Evolutionary conservation across 139 green algal genomes (phyloP), one percentile per base, ranked within the genome.

Genomic region (Choricystis sp.): DNA sequence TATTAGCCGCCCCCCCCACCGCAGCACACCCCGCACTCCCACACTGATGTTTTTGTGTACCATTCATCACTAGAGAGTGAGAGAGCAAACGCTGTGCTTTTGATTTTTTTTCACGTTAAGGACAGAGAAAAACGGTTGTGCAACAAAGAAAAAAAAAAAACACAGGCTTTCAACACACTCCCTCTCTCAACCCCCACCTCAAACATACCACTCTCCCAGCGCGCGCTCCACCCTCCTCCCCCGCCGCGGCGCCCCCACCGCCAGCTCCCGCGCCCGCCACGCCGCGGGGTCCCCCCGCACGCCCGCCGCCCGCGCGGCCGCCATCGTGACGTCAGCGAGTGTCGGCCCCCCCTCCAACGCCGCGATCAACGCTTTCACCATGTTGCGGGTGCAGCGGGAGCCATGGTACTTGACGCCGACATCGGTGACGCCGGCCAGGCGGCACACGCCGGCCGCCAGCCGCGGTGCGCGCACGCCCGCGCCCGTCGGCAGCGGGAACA

Each of bases 321-420:
- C 40, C 9, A 9, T 9, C 40, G 40, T 16, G 9, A 16, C 40
- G 16, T 16, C 40, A 52, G 40, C 40, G 40, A 52, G 40, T 16
- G 40, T 52, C 9, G 40, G 40, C 40, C 40, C 40, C 24, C 24
- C 22, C 58, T 62, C 58, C 19, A 62, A 16, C 4, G 25, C 58
- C 16, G 19, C 4, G 26, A 62, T 62, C 25, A 62, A 31, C n/a
- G 58, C 58, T 25, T 62, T 62, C 24, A 62, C 58, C 4, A 31
- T 31, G 24, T 62, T 62, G 25, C n/a, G 28, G 4, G 26, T 14
- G 4, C 22, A 48, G 58, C 58, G 58, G 4, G 58, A n/a, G 58
- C 58, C 58, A 16, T 62, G 58, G 19, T 48, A 16, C 58, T 62
- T 27, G 25, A 30, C 58, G 29, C n/a, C 24, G 19, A 52, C 40